phyloP scores from a whole-genome alignment of 208 protist genomes.

The Trypanosoma mega region DNA sequence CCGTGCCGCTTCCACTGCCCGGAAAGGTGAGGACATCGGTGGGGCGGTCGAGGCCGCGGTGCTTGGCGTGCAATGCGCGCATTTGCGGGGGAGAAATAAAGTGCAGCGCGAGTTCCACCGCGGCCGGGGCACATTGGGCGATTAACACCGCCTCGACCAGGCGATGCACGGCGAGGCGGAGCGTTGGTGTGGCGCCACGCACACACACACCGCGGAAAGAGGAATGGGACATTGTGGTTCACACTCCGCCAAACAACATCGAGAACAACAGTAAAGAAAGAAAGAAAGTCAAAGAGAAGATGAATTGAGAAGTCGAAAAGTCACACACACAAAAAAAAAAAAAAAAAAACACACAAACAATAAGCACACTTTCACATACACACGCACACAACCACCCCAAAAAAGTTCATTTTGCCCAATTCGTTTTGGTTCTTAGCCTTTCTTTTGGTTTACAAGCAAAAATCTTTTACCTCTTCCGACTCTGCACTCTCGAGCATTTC shows the following conservation, averaged over 20 bases:
- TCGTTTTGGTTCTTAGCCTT: too few relatives aligned
- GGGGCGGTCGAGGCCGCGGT: conserved; percentile 37
- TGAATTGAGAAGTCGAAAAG: neutral
- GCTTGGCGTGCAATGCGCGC: conserved; percentile 44
- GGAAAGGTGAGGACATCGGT: conserved; percentile 87
- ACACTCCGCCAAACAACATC: too few relatives aligned
- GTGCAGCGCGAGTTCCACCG: conserved; percentile 44
- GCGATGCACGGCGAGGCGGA: conserved; percentile 29
- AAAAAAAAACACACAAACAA: neutral
- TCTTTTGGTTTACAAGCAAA: too few relatives aligned
- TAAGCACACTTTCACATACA: too few relatives aligned
- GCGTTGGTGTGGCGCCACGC: conserved; percentile 33
- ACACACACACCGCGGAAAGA: conserved; percentile 42
- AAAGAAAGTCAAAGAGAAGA: neutral
- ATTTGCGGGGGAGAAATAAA: conserved; percentile 53
- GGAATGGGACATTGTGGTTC: too few relatives aligned
- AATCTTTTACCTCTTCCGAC: too few relatives aligned
- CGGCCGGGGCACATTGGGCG: conserved; percentile 39
- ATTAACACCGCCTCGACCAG: conserved; percentile 39
- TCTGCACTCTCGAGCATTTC: too few relatives aligned
- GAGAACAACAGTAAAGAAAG: neutral
- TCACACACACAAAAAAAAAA: neutral
- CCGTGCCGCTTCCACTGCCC: conserved; percentile 31
- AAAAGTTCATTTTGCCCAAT: too few relatives aligned
- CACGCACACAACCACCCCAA: too few relatives aligned